phyloP scores from a whole-genome alignment of 2,329 filamentous ascomycete genomes.

The Chrysoporthe austroafricana region DNA sequence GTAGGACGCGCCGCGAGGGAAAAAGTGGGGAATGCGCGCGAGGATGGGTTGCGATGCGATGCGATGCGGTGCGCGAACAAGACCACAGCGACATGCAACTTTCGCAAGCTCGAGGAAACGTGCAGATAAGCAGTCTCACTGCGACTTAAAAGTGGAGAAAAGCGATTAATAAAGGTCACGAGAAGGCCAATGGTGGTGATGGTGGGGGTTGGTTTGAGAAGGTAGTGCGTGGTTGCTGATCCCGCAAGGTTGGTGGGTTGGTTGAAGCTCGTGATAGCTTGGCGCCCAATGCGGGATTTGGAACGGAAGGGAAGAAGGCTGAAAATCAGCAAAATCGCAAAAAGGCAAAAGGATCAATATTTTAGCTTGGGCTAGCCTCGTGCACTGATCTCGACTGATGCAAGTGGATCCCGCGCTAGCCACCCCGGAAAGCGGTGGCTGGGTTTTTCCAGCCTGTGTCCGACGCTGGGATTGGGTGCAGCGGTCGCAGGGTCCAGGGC shows the following conservation, averaged over 20 bases:
- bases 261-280: slow-evolving; percentile 33
- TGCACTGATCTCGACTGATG: slow-evolving; percentile 21
- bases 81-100: slow-evolving; percentile 32
- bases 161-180: slow-evolving; percentile 19
- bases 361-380: slow-evolving; percentile 35
- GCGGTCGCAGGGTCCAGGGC: background rate
- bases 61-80: slow-evolving; percentile 30
- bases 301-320: slow-evolving; percentile 34
- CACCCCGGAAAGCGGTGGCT: slow-evolving; percentile 28
- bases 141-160: background rate
- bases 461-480: slow-evolving; percentile 18
- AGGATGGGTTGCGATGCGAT: slow-evolving; percentile 20
- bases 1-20: slow-evolving; percentile 1
- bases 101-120: background rate
- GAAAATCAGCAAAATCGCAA: slow-evolving; percentile 34
- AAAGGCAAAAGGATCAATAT: slow-evolving; percentile 29
- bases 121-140: background rate
- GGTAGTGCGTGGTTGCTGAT: slow-evolving; percentile 11
- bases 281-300: slow-evolving; percentile 30
- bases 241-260: slow-evolving; percentile 27
- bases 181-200: background rate
- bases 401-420: slow-evolving; percentile 21
- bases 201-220: slow-evolving; percentile 22
- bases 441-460: slow-evolving; percentile 25
- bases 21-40: slow-evolving; percentile 19